Conservation (phyloP, 2,329 filamentous ascomycete species). For the Fusarium praegraminearum region DNA sequence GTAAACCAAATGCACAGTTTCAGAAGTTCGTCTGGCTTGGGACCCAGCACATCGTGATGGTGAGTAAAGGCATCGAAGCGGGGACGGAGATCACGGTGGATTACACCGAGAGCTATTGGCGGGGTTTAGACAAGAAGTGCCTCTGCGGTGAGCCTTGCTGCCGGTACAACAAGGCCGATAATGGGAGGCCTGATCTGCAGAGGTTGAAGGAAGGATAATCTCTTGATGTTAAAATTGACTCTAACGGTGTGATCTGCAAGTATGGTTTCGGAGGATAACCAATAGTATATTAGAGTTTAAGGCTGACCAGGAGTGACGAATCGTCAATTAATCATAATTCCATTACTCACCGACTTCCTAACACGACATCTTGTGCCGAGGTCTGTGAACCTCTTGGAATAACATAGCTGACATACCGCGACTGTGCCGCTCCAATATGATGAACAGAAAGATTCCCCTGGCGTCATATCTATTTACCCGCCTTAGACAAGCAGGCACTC, state of each 20-base stretch:
- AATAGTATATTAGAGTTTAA: background rate
- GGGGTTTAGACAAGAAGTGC: background rate
- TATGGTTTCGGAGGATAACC: background rate
- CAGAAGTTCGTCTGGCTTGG: slow-evolving; percentile 2
- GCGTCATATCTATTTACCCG: slow-evolving; percentile 16
- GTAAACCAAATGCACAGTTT: slow-evolving; percentile 5
- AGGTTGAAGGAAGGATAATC: background rate
- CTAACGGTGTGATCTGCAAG: background rate
- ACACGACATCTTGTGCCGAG: background rate
- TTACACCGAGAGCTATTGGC: slow-evolving; percentile 3
- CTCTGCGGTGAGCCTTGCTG: slow-evolving; percentile 5
- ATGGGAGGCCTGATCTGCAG: background rate
- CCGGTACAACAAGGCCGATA: background rate
- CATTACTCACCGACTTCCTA: background rate
- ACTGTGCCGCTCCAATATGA: background rate
- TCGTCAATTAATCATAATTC: background rate
- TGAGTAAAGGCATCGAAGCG: slow-evolving; percentile 1
- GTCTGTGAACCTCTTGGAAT: background rate
- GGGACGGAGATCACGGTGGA: slow-evolving; percentile 9
- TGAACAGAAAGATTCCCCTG: background rate
- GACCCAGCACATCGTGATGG: background rate
- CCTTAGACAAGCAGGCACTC: slow-evolving; percentile 5
- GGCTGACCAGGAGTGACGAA: background rate
- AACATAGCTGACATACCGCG: background rate
- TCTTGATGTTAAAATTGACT: background rate